Evolutionary conservation across 305 asterid species (phyloP).

Genomic region (Rubia balearica): DNA sequence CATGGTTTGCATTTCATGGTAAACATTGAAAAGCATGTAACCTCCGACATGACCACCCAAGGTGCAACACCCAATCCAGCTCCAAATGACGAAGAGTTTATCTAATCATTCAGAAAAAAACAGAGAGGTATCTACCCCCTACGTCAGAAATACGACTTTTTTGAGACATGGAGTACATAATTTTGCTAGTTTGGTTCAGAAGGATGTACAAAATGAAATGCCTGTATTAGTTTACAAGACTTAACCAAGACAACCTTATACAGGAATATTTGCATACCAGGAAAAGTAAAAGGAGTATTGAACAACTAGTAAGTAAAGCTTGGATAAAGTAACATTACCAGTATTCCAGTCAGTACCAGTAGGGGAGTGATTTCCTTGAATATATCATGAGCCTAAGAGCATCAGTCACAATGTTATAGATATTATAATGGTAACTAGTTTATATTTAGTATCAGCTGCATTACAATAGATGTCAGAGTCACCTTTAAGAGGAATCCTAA

Average conservation of each 20-base stretch:
- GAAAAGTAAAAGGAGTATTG: background rate
- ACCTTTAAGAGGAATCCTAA: slow-evolving; percentile 69
- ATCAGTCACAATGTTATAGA: background rate
- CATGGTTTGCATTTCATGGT: background rate
- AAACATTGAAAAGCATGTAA: slow-evolving; percentile 12
- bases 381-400: slow-evolving; percentile 10
- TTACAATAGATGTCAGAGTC: slow-evolving; percentile 10
- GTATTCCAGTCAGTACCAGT: slow-evolving; percentile 16
- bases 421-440: background rate
- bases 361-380: slow-evolving; percentile 11
- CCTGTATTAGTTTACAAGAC: background rate
- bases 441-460: background rate
- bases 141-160: background rate
- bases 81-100: slow-evolving; percentile 68
- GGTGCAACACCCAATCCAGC: slow-evolving; percentile 94
- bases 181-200: background rate
- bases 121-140: background rate
- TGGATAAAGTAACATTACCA: slow-evolving; percentile 7
- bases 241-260: background rate
- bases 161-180: background rate
- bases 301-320: background rate
- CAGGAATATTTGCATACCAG: background rate
- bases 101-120: slow-evolving; percentile 30
- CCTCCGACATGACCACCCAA: slow-evolving; percentile 99
- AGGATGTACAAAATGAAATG: background rate